A percentile compares a stretch with the other conserved stretches of the same genome.
Conservation (phyloP, 495 filamentous ascomycete genomes). For the Thermochaetoides thermophila region DNA sequence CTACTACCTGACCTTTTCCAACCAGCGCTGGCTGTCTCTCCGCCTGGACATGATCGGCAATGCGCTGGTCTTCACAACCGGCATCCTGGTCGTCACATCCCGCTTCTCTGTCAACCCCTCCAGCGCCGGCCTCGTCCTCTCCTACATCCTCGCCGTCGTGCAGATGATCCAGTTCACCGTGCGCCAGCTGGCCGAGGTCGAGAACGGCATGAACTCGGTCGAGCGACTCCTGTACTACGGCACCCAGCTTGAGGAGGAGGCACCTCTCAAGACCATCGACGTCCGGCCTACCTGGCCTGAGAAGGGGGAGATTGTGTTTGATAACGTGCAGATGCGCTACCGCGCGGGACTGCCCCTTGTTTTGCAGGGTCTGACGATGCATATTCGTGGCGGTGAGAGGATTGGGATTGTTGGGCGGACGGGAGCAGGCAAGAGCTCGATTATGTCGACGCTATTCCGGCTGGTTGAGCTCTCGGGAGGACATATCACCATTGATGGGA, state of each 20-base stretch:
- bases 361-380: slow-evolving; percentile 61
- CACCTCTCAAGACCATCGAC: slow-evolving; percentile 55
- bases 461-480: slow-evolving; percentile 73
- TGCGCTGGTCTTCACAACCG: slow-evolving; percentile 66
- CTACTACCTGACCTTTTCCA: slow-evolving; percentile 86
- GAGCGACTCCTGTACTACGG: slow-evolving; percentile 92
- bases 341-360: slow-evolving; percentile 70
- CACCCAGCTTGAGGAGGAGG: slow-evolving; percentile 73
- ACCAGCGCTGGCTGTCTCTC: slow-evolving; percentile 81
- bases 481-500: slow-evolving; percentile 78
- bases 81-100: slow-evolving; percentile 84
- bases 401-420: slow-evolving; percentile 91
- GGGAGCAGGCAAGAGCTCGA: slow-evolving; percentile 85
- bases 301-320: slow-evolving; percentile 69
- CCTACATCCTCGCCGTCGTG: slow-evolving; percentile 86
- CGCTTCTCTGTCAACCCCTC: slow-evolving; percentile 77
- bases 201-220: slow-evolving; percentile 94
- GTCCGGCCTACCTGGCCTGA: slow-evolving; percentile 67
- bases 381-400: slow-evolving; percentile 68
- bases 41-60: slow-evolving; percentile 76
- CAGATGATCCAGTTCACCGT: slow-evolving; percentile 94
- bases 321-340: slow-evolving; percentile 84
- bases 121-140: slow-evolving; percentile 74
- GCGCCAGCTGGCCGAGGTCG: slow-evolving; percentile 85
- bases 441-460: slow-evolving; percentile 88